Conservation (phyloP, 768 basidiomycete species). For the Phylloporus arenicola region DNA sequence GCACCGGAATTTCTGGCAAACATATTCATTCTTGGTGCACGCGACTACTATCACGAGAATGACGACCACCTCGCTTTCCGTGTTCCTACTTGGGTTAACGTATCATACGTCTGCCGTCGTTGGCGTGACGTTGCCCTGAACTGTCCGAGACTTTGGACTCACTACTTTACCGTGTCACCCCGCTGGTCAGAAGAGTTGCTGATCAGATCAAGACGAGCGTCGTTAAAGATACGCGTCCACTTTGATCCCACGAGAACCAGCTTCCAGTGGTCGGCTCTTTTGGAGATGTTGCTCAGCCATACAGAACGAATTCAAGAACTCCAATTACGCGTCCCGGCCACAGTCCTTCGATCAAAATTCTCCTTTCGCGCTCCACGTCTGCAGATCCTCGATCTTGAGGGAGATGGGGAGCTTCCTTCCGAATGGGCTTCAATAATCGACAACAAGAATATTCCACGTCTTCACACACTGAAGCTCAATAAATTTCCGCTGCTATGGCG, state of each 20-base stretch:
- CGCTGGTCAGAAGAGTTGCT: neutral
- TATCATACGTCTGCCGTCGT: neutral
- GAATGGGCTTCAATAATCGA: neutral
- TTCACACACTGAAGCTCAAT: neutral
- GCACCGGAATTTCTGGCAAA: neutral
- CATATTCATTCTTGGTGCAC: neutral
- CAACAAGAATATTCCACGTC: neutral
- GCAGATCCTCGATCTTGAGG: neutral
- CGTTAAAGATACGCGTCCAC: constrained; percentile 1
- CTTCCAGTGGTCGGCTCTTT: neutral
- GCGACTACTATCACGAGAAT: neutral
- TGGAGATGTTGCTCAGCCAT: neutral
- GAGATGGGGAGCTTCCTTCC: neutral
- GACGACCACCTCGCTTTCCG: neutral
- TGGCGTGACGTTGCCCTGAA: neutral
- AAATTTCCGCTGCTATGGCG: neutral
- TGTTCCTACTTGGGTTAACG: too few species aligned
- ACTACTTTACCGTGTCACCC: neutral
- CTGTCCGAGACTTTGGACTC: neutral
- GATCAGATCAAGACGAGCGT: neutral
- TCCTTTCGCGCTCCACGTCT: neutral
- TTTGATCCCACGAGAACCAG: neutral
- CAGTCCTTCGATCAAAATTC: neutral
- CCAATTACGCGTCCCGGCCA: neutral
- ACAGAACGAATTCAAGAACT: neutral